These are phyloP conservation scores for Fusarium tuaranense DNA, from an alignment of 2,329 filamentous ascomycete species.

Conservation along the genomic window DNA sequence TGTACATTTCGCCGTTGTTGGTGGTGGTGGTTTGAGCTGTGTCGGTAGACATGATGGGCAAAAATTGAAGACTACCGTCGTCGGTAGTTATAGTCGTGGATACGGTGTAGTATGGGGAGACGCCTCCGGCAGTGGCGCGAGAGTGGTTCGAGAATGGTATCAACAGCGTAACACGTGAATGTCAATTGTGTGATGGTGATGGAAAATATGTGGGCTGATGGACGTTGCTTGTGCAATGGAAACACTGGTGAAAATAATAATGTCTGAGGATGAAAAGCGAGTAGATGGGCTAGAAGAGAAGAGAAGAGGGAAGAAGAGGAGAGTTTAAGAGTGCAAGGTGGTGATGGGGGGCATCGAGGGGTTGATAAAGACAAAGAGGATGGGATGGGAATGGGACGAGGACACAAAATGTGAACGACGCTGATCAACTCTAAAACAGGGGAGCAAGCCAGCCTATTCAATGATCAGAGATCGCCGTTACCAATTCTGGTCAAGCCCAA, in stretches of 20 bases:
- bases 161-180: slow-evolving; percentile 42
- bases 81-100: slow-evolving; percentile 43
- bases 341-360: slow-evolving; percentile 29
- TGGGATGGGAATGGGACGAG: slow-evolving; percentile 30
- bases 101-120: slow-evolving; percentile 42
- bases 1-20: slow-evolving; percentile 51
- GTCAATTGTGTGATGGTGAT: slow-evolving; percentile 35
- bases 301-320: slow-evolving; percentile 17
- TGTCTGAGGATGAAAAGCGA: slow-evolving; percentile 16
- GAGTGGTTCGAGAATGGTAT: slow-evolving; percentile 44
- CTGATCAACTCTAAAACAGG: slow-evolving; percentile 46
- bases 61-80: slow-evolving; percentile 31
- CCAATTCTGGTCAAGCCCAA: slow-evolving; percentile 40
- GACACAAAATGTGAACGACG: slow-evolving; percentile 35
- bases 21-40: slow-evolving; percentile 47
- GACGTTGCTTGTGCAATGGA: slow-evolving; percentile 6
- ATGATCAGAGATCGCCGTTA: slow-evolving; percentile 45
- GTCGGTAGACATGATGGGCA: slow-evolving; percentile 51
- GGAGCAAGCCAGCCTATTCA: slow-evolving; percentile 32
- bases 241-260: slow-evolving; percentile 19
- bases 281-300: slow-evolving; percentile 20
- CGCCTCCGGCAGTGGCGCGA: slow-evolving; percentile 39
- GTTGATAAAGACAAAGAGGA: slow-evolving; percentile 39
- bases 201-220: slow-evolving; percentile 37
- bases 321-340: slow-evolving; percentile 16